phyloP scores from a whole-genome alignment of 495 filamentous ascomycete genomes.

The Haplographium delicatum region DNA sequence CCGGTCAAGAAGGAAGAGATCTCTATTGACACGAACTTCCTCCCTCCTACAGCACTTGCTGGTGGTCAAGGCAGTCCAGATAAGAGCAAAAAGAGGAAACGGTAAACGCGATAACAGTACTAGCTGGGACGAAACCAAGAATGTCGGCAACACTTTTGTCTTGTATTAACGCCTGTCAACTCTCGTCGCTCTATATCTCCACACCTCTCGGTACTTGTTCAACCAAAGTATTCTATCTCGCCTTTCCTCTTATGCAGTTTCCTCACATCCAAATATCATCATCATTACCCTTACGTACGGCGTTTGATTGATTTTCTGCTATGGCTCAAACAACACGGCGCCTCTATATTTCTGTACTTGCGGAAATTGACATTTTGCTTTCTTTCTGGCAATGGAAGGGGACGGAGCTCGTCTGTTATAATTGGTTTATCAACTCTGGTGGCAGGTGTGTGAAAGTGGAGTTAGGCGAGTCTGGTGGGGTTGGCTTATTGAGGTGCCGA shows the following conservation, averaged over 20 bases:
- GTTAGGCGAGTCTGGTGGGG: not conserved
- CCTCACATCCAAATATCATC: constrained; percentile 1
- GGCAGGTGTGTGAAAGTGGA: not conserved
- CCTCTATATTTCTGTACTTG: not conserved
- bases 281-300: not conserved
- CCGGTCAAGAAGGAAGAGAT: constrained; percentile 65
- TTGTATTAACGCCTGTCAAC: constrained; percentile 13
- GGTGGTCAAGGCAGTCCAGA: constrained; percentile 38
- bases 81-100: constrained; percentile 71
- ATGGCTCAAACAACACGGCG: constrained; percentile 3
- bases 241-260: not conserved
- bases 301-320: constrained; percentile 1
- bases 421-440: too few relatives aligned
- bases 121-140: not conserved
- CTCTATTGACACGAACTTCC: constrained; percentile 30
- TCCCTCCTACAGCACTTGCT: constrained; percentile 28
- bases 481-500: constrained; percentile 9
- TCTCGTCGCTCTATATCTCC: constrained; percentile 8
- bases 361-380: not conserved
- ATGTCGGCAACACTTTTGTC: constrained; percentile 5
- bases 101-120: constrained; percentile 33
- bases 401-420: not conserved
- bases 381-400: not conserved
- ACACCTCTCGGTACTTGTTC: constrained; percentile 12
- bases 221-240: constrained; percentile 5